These are phyloP conservation scores for Pelargonium fulgidum DNA, from an alignment of 441 rosid genomes.

Conservation along the genomic window DNA sequence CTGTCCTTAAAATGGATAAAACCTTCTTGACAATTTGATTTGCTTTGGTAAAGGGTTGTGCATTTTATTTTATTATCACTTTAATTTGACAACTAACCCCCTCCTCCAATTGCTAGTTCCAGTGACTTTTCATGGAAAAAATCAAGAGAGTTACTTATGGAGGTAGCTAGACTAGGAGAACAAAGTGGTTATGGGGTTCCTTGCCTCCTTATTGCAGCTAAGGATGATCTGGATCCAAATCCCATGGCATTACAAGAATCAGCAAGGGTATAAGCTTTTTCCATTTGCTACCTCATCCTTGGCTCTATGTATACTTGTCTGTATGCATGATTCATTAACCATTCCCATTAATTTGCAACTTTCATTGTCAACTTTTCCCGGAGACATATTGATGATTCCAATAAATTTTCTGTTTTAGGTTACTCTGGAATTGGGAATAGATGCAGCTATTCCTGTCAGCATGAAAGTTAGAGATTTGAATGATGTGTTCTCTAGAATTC, in stretches of 20 bases:
- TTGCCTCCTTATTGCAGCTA: constrained; percentile 63
- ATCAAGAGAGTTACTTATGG: constrained; percentile 58
- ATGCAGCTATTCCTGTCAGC: constrained; percentile 49
- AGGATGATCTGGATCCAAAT: constrained; percentile 61
- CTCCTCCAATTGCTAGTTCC: constrained; percentile 38
- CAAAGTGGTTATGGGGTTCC: constrained; percentile 51
- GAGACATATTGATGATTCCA: constrained; percentile 9
- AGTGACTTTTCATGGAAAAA: constrained; percentile 64
- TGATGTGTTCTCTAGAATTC: constrained; percentile 41
- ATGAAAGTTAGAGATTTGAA: constrained; percentile 44
- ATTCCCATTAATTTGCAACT: neutral
- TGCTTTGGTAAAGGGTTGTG: neutral
- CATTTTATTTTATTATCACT: neutral
- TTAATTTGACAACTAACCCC: neutral
- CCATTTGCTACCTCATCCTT: constrained; percentile 5
- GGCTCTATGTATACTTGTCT: neutral
- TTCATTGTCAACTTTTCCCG: neutral
- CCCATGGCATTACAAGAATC: constrained; percentile 56
- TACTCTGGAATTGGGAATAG: constrained; percentile 60
- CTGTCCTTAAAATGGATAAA: too few relatives aligned
- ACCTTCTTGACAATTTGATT: neutral
- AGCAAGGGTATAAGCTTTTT: constrained; percentile 41
- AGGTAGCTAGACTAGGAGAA: constrained; percentile 59
- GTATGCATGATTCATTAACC: neutral
- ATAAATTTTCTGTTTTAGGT: constrained; percentile 31